Conservation (phyloP, 345 rosid genomes). For the Rhodomyrtus tomentosa region DNA sequence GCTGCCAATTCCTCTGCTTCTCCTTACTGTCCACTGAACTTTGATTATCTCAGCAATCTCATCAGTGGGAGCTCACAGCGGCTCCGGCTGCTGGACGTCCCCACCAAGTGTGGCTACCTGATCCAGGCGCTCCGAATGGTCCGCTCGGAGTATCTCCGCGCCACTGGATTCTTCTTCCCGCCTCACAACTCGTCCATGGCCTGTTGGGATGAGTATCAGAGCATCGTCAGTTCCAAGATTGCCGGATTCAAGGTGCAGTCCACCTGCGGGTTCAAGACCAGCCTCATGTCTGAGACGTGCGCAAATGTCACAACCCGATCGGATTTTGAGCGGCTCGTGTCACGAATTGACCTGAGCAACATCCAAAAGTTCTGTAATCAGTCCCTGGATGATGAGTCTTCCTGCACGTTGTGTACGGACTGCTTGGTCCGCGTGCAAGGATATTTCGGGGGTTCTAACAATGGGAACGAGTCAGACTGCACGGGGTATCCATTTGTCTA, state of each 20-base stretch:
- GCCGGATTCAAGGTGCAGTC: constrained; percentile 37
- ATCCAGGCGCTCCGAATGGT: constrained; percentile 58
- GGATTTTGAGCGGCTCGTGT: constrained; percentile 34
- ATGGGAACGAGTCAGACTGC: constrained; percentile 59
- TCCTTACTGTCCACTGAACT: constrained; percentile 51
- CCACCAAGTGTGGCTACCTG: constrained; percentile 38
- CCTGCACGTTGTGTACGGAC: constrained; percentile 53
- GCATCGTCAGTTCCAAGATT: constrained; percentile 8
- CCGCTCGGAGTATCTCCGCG: constrained; percentile 41
- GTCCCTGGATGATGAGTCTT: constrained; percentile 37
- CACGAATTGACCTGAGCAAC: constrained; percentile 9
- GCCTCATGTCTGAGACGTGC: constrained; percentile 63
- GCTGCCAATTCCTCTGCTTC: not conserved
- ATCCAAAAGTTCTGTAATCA: constrained; percentile 37
- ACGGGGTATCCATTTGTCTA: constrained; percentile 45
- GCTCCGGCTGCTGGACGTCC: not conserved
- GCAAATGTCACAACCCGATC: constrained; percentile 52
- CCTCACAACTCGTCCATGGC: constrained; percentile 43
- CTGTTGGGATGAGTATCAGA: constrained; percentile 49
- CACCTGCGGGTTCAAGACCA: constrained; percentile 49
- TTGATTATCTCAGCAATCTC: constrained; percentile 21
- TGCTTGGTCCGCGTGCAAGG: constrained; percentile 30
- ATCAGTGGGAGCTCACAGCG: constrained; percentile 1
- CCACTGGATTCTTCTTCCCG: constrained; percentile 36
- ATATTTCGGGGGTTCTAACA: constrained; percentile 24